Evolutionary conservation across 805 yeast species (phyloP).

Genomic region (Starmera amethionina): DNA sequence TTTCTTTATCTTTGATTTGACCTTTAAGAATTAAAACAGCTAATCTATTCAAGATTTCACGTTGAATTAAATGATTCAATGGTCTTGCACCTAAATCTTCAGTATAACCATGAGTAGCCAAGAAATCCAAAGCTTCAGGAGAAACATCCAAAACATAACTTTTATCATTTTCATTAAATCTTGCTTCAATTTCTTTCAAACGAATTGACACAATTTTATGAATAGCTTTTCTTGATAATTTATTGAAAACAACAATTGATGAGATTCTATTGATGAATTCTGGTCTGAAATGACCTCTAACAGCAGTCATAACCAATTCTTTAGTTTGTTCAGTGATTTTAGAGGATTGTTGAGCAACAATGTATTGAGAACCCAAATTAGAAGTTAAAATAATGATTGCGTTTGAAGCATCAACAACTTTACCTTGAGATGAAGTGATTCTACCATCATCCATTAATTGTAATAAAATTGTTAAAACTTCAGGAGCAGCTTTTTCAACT

Average conservation of each 20-base stretch:
- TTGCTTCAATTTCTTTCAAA: slow-evolving; percentile 69
- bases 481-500: slow-evolving; percentile 98
- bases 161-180: slow-evolving; percentile 83
- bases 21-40: slow-evolving; percentile 86
- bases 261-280: slow-evolving; percentile 95
- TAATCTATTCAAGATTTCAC: slow-evolving; percentile 74
- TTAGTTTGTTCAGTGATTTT: slow-evolving; percentile 61
- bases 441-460: slow-evolving; percentile 96
- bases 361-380: slow-evolving; percentile 89
- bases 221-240: slow-evolving; percentile 84
- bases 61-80: slow-evolving; percentile 83
- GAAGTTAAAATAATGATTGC: slow-evolving; percentile 94
- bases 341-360: slow-evolving; percentile 55
- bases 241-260: slow-evolving; percentile 86
- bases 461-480: slow-evolving; percentile 82
- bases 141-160: slow-evolving; percentile 62
- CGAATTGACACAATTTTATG: slow-evolving; percentile 85
- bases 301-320: slow-evolving; percentile 74
- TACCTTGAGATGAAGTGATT: slow-evolving; percentile 90
- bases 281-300: slow-evolving; percentile 87
- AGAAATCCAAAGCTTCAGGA: slow-evolving; percentile 68
- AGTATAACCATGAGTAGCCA: slow-evolving; percentile 82
- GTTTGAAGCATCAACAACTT: slow-evolving; percentile 86
- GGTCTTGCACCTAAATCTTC: slow-evolving; percentile 96
- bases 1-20: slow-evolving; percentile 81